phyloP scores from a whole-genome alignment of 163 green algal genomes.

The Scenedesmus sp. region DNA sequence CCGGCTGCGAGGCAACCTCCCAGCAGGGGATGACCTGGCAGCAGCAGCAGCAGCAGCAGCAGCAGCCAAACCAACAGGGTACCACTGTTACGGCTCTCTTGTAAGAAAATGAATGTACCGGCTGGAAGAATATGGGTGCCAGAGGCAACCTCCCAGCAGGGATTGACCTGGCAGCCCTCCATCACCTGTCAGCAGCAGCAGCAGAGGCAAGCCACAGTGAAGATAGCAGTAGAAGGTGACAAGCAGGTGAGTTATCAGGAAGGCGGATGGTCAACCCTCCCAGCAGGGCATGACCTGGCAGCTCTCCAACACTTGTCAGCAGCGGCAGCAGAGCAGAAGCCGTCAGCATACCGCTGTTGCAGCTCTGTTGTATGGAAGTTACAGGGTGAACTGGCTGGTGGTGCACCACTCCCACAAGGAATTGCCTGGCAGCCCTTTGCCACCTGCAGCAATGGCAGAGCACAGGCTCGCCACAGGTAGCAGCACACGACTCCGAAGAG shows the following conservation, averaged over 20 bases:
- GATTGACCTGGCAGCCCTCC: conserved; percentile 75
- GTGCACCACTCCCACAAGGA: conserved; percentile 80
- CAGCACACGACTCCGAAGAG: too few relatives aligned
- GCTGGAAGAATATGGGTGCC: too few relatives aligned
- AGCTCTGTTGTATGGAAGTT: too few relatives aligned
- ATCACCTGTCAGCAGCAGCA: conserved; percentile 62
- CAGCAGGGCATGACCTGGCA: conserved; percentile 85
- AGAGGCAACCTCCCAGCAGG: conserved; percentile 86
- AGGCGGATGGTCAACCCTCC: conserved; percentile 59
- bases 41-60: neutral
- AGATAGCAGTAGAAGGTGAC: too few relatives aligned
- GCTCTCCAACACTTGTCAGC: conserved; percentile 71
- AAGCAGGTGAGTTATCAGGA: too few relatives aligned
- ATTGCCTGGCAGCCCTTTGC: conserved; percentile 81
- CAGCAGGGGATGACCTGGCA: conserved; percentile 84
- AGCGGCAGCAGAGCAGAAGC: conserved; percentile 16
- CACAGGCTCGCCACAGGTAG: neutral
- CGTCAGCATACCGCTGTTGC: neutral
- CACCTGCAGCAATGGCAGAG: conserved; percentile 49
- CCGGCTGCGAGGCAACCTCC: conserved; percentile 61
- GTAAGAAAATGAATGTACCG: too few relatives aligned
- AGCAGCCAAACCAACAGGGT: too few relatives aligned
- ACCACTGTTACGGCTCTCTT: too few relatives aligned
- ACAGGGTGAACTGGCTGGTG: too few relatives aligned
- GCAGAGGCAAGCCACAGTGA: neutral